Base-by-base conservation (phyloP, 2,329 filamentous ascomycete genomes). In the Amylocarpus encephaloides region DNA sequence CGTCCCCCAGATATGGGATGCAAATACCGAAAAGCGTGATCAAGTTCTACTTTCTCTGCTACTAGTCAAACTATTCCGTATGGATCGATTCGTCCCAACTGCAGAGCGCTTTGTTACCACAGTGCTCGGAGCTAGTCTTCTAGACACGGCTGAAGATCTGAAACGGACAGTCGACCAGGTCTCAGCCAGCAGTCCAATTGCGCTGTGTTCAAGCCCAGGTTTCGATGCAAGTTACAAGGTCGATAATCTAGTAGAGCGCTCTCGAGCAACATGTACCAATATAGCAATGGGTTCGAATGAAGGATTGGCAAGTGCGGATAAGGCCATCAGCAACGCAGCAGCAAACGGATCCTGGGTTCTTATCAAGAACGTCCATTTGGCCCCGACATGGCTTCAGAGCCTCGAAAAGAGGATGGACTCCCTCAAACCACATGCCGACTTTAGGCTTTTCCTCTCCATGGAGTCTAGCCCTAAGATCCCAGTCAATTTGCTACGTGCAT, bases 171-270 rank as follows among this genome's bases (percentile, higher is more conserved):
- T 95, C 50, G 79, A 83, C 46, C 85, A 95, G 68, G 89, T 95
- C 46, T 85, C 84, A 5, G 83, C 92, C 29, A 88, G 83, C 30
- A 83, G 88, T 2, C 93, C 93, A 9, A 87, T 98, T 59, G 86
- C 93, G 3, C 79, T 98, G 33, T 92, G 92, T 62, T 98, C 93
- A 5, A 96, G 86, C 63, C 90, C 92, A 53, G 93, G 93, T 34
- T 98, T 98, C 67, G 93, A 98, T 69, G 94, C 94, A 48, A 95
- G 89, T 67, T 98, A 97, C 82, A 98, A 98, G 75, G 93, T 98
- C 53, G 93, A 98, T 68, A 89, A 85, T 54, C 77, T 98, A 48
- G 94, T 97, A 29, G 88, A 95, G 69, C 81, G 88, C 59, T 84
- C 82, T 67, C 80, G 82, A 52, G 84, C 88, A 46, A 83, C 80